Conservation (phyloP, 192 early-diverging fungal genomes). For the Podila minutissima region DNA sequence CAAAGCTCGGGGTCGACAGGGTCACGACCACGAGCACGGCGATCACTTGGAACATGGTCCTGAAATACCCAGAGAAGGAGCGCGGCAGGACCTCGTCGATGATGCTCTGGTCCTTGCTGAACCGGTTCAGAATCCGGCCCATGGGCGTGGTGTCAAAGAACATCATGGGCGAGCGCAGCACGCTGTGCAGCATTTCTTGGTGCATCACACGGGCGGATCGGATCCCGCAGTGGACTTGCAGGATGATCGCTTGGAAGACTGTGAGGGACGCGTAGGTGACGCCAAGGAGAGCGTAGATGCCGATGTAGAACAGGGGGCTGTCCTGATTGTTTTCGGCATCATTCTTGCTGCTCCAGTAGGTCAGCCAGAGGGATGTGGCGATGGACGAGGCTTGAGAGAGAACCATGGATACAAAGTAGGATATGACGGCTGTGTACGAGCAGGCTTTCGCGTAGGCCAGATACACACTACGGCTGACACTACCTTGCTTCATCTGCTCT, state of each 20-base stretch:
- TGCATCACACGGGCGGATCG: slow-evolving; percentile 78
- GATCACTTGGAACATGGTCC: slow-evolving; percentile 37
- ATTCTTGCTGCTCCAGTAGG: slow-evolving; percentile 72
- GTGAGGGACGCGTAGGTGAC: slow-evolving; percentile 67
- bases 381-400: slow-evolving; percentile 61
- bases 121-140: slow-evolving; percentile 77
- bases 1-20: slow-evolving; percentile 65
- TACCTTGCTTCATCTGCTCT: slow-evolving; percentile 84
- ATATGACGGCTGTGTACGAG: slow-evolving; percentile 57
- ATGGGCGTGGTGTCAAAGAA: slow-evolving; percentile 82
- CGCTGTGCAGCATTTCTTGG: slow-evolving; percentile 72
- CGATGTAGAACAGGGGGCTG: slow-evolving; percentile 66
- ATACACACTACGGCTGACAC: slow-evolving; percentile 81
- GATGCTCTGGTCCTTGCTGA: slow-evolving; percentile 66
- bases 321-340: slow-evolving; percentile 41
- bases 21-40: slow-evolving; percentile 52
- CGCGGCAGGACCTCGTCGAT: slow-evolving; percentile 70
- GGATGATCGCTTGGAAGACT: slow-evolving; percentile 70
- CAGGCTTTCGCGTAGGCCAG: slow-evolving; percentile 79
- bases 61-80: slow-evolving; percentile 58
- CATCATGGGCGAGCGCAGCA: slow-evolving; percentile 74
- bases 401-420: slow-evolving; percentile 69
- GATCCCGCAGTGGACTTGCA: slow-evolving; percentile 84
- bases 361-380: slow-evolving; percentile 69
- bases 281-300: slow-evolving; percentile 82